These are phyloP conservation scores for Botrytis medusae DNA, from an alignment of 2,329 filamentous ascomycete species.

Conservation along the genomic window DNA sequence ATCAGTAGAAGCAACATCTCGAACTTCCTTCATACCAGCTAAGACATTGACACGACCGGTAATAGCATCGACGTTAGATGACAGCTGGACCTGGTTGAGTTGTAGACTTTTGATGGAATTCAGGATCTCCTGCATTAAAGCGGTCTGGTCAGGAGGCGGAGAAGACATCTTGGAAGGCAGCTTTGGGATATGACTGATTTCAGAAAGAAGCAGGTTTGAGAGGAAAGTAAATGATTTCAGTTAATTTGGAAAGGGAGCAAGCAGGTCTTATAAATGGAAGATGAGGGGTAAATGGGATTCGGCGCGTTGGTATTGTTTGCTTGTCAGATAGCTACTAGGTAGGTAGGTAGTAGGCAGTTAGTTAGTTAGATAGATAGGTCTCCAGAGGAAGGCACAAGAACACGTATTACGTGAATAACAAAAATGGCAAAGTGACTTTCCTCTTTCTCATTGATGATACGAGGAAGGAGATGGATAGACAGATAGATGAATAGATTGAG, in stretches of 20 bases:
- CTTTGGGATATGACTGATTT: not conserved
- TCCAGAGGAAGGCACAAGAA: slow-evolving; percentile 10
- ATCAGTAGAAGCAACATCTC: slow-evolving; percentile 47
- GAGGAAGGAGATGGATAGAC: not conserved
- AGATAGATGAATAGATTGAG: not conserved
- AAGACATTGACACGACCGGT: slow-evolving; percentile 61
- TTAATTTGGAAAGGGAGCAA: not conserved
- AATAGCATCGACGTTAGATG: slow-evolving; percentile 58
- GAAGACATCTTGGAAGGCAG: slow-evolving; percentile 17
- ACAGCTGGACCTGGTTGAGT: slow-evolving; percentile 54
- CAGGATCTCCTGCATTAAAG: slow-evolving; percentile 55
- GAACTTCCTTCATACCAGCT: slow-evolving; percentile 56
- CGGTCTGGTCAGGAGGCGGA: slow-evolving; percentile 33
- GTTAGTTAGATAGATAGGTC: not conserved
- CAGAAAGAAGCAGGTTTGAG: not conserved
- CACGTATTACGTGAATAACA: slow-evolving; percentile 10
- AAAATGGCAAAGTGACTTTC: not conserved
- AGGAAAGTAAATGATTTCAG: not conserved
- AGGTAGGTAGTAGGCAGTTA: not conserved
- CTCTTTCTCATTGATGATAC: slow-evolving; percentile 3
- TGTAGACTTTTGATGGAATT: slow-evolving; percentile 55
- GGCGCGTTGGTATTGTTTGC: slow-evolving; percentile 5
- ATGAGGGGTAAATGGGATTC: slow-evolving; percentile 8
- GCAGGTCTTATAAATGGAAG: not conserved
- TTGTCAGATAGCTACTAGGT: not conserved